Evolutionary conservation across 73 alveolate genomes (phyloP), one percentile per base, ranked within the genome.

Genomic region (Urostyla sp.): DNA sequence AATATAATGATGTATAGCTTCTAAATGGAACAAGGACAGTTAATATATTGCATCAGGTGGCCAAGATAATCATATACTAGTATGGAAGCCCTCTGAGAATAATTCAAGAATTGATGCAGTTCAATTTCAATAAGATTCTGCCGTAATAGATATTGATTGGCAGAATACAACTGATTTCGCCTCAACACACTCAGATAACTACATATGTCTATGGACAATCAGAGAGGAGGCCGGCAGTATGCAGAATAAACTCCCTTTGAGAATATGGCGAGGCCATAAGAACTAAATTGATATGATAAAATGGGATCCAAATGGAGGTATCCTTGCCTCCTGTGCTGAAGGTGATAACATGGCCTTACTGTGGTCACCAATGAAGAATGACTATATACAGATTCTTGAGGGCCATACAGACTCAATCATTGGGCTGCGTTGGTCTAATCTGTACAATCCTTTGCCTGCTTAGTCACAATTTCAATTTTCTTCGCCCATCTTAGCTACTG

Each of bases 281-380:
- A 38, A 50, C 32, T 26, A 46, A 11, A 35, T 84, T n/a, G 50
- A 44, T 11, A 30, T 37, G 13, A 66, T 84, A 18, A 58, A 84
- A 48, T 84, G 92, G 92, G 92, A 84, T 40, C 78, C 75, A 6
- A 40, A 84, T 1, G 87, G 92, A 2, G 56, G 77, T 58, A 15
- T 84, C 7, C 79, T 84, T 16, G 87, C 92, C 4, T 40, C 79
- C 24, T 67, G 92, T 26, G 23, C 84, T 6, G 84, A 66, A 11
- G 15, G 21, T 11, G 84, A 69, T 69, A 56, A 69, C 7, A 38
- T 48, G 23, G 56, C 61, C 53, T 48, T 27, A 11, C 52, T 69
- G 3, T 69, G 84, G 84, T 45, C 84, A 8, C 72, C 84, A 18
- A 69, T 48, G 24, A n/a, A 43, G 26, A 69, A 69, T 28, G 84